Conservation (phyloP, 2,329 filamentous ascomycete genomes). For the Dryadomyces quercus-mongolicae region DNA sequence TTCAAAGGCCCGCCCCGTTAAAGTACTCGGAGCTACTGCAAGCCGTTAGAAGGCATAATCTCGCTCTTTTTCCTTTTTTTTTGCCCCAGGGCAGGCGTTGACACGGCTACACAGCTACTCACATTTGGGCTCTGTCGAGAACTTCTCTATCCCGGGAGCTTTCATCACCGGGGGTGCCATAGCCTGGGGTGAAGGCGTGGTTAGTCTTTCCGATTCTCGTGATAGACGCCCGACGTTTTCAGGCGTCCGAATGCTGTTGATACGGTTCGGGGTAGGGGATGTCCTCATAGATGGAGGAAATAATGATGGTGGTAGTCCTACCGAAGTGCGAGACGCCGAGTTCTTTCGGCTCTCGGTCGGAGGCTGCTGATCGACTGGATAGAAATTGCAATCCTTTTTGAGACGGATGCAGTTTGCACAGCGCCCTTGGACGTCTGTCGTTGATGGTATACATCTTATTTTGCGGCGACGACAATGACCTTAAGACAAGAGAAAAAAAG, state of each 20-base stretch:
- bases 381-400: constrained; percentile 91
- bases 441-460: constrained; percentile 75
- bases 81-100: no score
- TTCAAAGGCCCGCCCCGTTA: constrained; percentile 14
- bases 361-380: constrained; percentile 69
- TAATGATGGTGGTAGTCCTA: constrained; percentile 16
- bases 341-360: constrained; percentile 35
- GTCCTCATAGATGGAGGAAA: constrained; percentile 19
- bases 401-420: constrained; percentile 89
- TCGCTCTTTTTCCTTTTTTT: not conserved
- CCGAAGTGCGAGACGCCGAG: constrained; percentile 24
- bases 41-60: not conserved
- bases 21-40: constrained; percentile 22
- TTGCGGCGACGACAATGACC: constrained; percentile 88
- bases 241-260: not conserved
- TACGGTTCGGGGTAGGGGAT: not conserved
- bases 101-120: constrained; percentile 16
- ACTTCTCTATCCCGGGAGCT: constrained; percentile 22
- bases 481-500: constrained; percentile 23
- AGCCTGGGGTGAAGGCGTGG: constrained; percentile 30
- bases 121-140: constrained; percentile 30
- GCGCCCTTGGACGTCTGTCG: constrained; percentile 59
- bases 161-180: constrained; percentile 32
- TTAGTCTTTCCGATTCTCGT: constrained; percentile 25
- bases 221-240: constrained; percentile 28